Evolutionary conservation across 2,329 filamentous ascomycete species (phyloP), one percentile per base, ranked within the genome.

Genomic region (Alternaria sp.): DNA sequence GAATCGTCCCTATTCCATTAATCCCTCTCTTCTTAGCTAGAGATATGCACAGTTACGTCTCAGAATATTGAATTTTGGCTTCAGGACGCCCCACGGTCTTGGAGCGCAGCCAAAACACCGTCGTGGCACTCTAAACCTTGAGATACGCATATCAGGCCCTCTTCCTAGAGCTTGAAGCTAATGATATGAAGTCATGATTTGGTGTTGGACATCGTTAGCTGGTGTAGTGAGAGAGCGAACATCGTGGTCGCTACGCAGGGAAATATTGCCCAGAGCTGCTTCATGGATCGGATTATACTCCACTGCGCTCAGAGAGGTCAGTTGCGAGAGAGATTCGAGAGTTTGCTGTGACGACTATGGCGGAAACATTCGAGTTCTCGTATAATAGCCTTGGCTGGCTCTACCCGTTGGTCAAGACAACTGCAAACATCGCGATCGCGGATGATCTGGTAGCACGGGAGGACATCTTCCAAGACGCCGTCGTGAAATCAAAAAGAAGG

Each of bases 241-340:
- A 16, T 30, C 36, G 38, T 40, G 27, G 27, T 41, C 16, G 25
- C 36, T 12, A 38, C 40, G 50, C 50, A 30, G 50, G 50, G 36
- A 27, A 53, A 36, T 53, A 53, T 53, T 53, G 50, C 50, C 50
- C 11, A 53, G 50, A 30, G 34, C n/a, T 30, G 22, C 28, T 28
- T 28, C n/a, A 10, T 53, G 25, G 34, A 28, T n/a, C 50, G 50
- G 50, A 53, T 9, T 10, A 8, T 18, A 27, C 36, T 53, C 50
- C 50, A 28, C 16, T 28, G 16, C 20, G 27, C 38, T 14, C 40
- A 41, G 5, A 30, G 18, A n/a, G 5, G 22, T 43, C 36, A 5
- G 20, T 53, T 14, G 6, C 18, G 36, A 30, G 36, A 18, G 16
- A 20, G 14, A 28, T 32, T 30, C 25, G 25, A 25, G 8, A n/a